Conservation (phyloP, 2,329 filamentous ascomycete genomes). For the Sporothrix humicola region DNA sequence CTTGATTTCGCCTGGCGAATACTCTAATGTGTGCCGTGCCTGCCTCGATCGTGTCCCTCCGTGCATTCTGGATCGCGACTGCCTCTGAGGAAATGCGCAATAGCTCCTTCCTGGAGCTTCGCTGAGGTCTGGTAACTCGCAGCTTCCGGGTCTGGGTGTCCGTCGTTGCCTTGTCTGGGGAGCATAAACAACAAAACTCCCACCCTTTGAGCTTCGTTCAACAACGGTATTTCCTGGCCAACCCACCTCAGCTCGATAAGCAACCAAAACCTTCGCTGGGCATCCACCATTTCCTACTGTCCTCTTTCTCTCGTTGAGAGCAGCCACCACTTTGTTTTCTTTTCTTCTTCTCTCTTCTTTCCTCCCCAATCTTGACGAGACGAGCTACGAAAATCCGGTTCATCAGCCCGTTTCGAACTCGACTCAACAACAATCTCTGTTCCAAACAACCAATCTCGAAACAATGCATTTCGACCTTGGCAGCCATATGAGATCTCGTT, state of each 20-base stretch:
- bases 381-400: neutral
- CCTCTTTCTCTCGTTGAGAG: neutral
- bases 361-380: neutral
- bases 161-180: neutral
- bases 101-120: neutral
- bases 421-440: neutral
- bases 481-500: slow-evolving; percentile 52
- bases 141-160: neutral
- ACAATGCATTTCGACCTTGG: slow-evolving; percentile 52
- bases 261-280: neutral
- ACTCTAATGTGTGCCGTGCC: slow-evolving; percentile 4
- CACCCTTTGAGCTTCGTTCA: neutral
- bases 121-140: neutral
- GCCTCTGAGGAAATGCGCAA: neutral
- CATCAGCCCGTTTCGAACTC: neutral
- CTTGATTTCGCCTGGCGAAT: slow-evolving; percentile 30
- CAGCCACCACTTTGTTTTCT: neutral
- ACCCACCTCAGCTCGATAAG: neutral
- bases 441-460: neutral
- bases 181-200: slow-evolving; percentile 9
- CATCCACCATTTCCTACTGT: neutral
- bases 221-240: neutral
- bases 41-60: neutral
- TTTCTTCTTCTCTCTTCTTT: neutral
- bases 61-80: neutral